Base-by-base conservation (phyloP, 2,329 filamentous ascomycete genomes). In the Colletotrichum sp. region DNA sequence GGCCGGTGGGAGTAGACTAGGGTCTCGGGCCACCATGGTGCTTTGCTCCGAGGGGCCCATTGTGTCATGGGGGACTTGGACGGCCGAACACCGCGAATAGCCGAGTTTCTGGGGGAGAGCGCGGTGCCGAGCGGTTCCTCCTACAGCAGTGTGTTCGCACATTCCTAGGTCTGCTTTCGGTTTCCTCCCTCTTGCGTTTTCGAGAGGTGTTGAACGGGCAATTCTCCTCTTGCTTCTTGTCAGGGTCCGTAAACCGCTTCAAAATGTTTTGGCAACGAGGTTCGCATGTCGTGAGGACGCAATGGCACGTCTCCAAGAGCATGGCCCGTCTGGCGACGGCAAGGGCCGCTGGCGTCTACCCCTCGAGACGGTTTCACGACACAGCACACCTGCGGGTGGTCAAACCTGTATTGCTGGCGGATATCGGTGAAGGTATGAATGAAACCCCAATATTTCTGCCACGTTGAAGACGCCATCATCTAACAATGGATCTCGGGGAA, bases 401-500 rank as follows among this genome's bases (percentile, higher is more conserved):
- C 63, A 96, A 96, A 86, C 95, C 95, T 2, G 96, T 97, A 75
- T 81, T 96, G 55, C 86, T 98, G 75, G 95, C 95, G 77, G 95
- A 98, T 82, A 97, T 98, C 84, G 95, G 95, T 67, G 95, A 98
- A 89, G 94, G 94, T 94, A 80, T 78, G 86, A 58, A 28, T 16
- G 3, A 10, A 26, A 58, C 1, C 24, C 26, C 24, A 21, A 21
- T 4, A 24, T 52, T 24, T 21, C n/a, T 52, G 6, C 43, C 43
- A 8, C 43, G 43, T 52, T 13, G 43, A 52, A 52, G 43, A 13
- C 55, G 58, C 4, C 26, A n/a, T 4, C 58, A 30, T 30, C 79
- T 80, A 67, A 77, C 78, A 72, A 52, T 78, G 79, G 48, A 74
- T 63, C 55, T 71, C n/a, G 68, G 58, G 18, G 16, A 58, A 67